Base-by-base conservation (phyloP, 306 rosid genomes). In the Acacia melanoxylon region DNA sequence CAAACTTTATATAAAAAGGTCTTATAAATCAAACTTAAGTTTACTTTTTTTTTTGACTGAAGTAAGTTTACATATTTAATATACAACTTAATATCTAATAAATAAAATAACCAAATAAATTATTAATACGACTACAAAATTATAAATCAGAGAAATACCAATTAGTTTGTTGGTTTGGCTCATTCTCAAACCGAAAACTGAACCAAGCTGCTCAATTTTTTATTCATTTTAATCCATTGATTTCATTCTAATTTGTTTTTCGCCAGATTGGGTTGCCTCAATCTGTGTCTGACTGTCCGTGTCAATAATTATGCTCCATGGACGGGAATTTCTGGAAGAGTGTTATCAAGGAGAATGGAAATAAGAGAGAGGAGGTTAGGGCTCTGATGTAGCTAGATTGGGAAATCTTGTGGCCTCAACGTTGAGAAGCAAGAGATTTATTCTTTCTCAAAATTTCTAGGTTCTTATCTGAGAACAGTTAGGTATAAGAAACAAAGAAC, bases 401-500 rank as follows among this genome's bases (percentile, higher is more conserved):
- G 72, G 72, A 68, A 37, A 35, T 68, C 15, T 68, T 68, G 16
- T 19, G 15, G 48, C 72, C 49, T 17, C 12, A 48, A 37, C 72
- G 10, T 3, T 16, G 24, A 19, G 17, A 40, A 41, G 45, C 45
- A 42, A 41, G 19, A 69, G 29, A 20, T 40, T 41, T 10, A 20
- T 1, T 20, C 24, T 68, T 35, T 66, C 41, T 66, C 24, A 4
- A 29, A 29, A 31, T 15, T 69, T 40, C 5, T 41, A 11, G 31
- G 46, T 22, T 41, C 52, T 41, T 11, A 41, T 42, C 54, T n/a
- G 45, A 77, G 48, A 41, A 80, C 7, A 7, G n/a, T 13, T 12
- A 68, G 67, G 31, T 45, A 37, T 0, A 31, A 25, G 83, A 56
- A 82, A 75, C 35, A 44, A 78, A 61, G 51, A 84, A 75, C 89